Base-by-base conservation (phyloP, 495 filamentous ascomycete genomes). In the Aspergillus mulundensis region DNA sequence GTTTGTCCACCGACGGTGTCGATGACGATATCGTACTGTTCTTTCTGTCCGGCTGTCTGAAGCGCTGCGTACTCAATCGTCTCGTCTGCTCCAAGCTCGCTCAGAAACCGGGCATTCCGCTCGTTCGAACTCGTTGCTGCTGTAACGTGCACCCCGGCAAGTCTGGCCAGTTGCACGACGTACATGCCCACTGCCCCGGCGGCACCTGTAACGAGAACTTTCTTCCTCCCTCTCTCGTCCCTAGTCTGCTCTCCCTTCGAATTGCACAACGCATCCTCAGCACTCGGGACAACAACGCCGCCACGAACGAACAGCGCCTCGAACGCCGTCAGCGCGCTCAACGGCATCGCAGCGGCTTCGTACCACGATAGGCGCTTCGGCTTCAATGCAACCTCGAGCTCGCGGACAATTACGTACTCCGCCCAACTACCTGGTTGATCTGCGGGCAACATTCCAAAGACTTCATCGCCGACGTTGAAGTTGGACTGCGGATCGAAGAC, bases 281-380 rank as follows among this genome's bases (percentile, higher is more conserved):
- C 36, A 1, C 45, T 45, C 0, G 61, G 61, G 6, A 48, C 11
- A 2, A 46, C 28, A 25, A 62, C 21, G 20, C 56, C 62, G 0
- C 56, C 68, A 49, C 70, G 66, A 4, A 62, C 67, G 39, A 70
- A 70, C 8, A 74, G 41, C 11, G 70, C 69, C 57, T 73, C 62
- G 24, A 58, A 70, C 14, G 67, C 70, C 20, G 72, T 73, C 60
- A 60, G 54, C 34, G 60, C 72, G 40, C 70, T 69, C 6, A 73
- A 51, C 7, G 70, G 70, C 46, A 73, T 20, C 7, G 64, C 60
- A n/a, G 70, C 68, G 1, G 68, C 65, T 32, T 60, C 39, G 6
- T 46, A 66, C 45, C 56, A 69, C 3, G 2, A 38, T 19, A 73
- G 32, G 2, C 11, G n/a, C 3, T 16, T 6, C 15, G 70, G 68